Evolutionary conservation across 306 rosid species (phyloP).

Genomic region (Biancaea sappan): DNA sequence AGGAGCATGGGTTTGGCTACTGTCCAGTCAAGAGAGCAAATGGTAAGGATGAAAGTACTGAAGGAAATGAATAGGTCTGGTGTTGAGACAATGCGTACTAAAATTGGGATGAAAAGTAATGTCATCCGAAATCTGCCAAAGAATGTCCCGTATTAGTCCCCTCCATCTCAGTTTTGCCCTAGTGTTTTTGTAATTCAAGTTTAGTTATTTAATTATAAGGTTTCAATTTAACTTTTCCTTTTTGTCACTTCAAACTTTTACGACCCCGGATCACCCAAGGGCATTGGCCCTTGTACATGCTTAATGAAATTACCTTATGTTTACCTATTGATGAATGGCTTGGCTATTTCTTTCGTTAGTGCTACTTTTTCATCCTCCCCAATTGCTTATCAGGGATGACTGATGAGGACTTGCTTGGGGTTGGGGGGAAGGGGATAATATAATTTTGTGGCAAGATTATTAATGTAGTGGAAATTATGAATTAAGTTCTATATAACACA

Average conservation of each 20-base stretch:
- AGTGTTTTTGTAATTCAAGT: neutral
- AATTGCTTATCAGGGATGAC: neutral
- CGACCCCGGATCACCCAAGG: neutral
- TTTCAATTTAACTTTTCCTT: neutral
- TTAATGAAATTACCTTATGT: slow-evolving; percentile 18
- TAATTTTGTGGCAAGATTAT: neutral
- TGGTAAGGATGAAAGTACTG: slow-evolving; percentile 88
- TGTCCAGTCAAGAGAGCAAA: slow-evolving; percentile 71
- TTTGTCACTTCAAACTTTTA: neutral
- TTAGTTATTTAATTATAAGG: slow-evolving; percentile 15
- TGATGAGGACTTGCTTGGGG: neutral
- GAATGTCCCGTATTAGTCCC: slow-evolving; percentile 64
- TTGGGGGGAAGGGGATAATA: neutral
- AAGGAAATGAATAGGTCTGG: slow-evolving; percentile 83
- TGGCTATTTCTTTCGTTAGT: neutral
- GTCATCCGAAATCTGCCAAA: slow-evolving; percentile 92
- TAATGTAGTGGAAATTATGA: neutral
- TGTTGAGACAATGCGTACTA: slow-evolving; percentile 81
- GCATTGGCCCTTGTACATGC: neutral
- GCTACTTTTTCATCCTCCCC: neutral
- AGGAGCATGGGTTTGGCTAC: slow-evolving; percentile 94
- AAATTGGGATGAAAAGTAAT: slow-evolving; percentile 87
- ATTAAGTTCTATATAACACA: neutral
- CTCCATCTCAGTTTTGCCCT: neutral
- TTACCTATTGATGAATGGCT: neutral